phyloP scores from a whole-genome alignment of 148 eudicot genomes.

The Cornus kousa region DNA sequence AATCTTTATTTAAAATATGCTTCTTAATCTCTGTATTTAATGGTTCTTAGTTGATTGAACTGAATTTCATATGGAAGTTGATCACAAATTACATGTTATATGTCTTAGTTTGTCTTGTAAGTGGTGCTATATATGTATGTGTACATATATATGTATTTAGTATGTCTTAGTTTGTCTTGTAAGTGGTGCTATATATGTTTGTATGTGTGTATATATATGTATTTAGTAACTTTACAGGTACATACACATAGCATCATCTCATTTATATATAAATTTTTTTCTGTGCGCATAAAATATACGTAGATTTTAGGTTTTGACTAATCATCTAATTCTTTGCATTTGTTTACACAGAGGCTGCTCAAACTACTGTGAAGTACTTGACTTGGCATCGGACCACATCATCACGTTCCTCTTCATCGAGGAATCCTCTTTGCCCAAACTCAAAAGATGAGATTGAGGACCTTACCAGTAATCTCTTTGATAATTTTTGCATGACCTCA shows the following conservation, averaged over 20 bases:
- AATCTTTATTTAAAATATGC: too few relatives aligned
- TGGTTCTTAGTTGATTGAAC: too few relatives aligned
- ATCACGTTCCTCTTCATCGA: slow-evolving; percentile 72
- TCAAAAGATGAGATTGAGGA: slow-evolving; percentile 68
- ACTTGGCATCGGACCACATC: slow-evolving; percentile 93
- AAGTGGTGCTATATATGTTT: too few relatives aligned
- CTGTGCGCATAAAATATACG: not conserved
- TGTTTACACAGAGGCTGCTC: slow-evolving; percentile 56
- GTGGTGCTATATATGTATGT: too few relatives aligned
- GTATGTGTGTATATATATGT: too few relatives aligned
- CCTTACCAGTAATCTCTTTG: slow-evolving; percentile 52
- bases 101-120: too few relatives aligned
- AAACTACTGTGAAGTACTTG: slow-evolving; percentile 66
- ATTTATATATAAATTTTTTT: not conserved
- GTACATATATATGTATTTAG: too few relatives aligned
- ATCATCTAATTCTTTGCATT: not conserved
- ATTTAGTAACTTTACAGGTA: too few relatives aligned
- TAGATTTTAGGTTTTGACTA: not conserved
- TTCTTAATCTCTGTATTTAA: too few relatives aligned
- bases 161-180: too few relatives aligned
- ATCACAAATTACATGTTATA: too few relatives aligned
- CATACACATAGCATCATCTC: not conserved
- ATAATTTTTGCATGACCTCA: slow-evolving; percentile 65
- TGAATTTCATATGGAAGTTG: too few relatives aligned
- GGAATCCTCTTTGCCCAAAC: slow-evolving; percentile 60